These are phyloP conservation scores for Malania oleifera DNA, from an alignment of 164 flowering plant species.

Conservation along the genomic window DNA sequence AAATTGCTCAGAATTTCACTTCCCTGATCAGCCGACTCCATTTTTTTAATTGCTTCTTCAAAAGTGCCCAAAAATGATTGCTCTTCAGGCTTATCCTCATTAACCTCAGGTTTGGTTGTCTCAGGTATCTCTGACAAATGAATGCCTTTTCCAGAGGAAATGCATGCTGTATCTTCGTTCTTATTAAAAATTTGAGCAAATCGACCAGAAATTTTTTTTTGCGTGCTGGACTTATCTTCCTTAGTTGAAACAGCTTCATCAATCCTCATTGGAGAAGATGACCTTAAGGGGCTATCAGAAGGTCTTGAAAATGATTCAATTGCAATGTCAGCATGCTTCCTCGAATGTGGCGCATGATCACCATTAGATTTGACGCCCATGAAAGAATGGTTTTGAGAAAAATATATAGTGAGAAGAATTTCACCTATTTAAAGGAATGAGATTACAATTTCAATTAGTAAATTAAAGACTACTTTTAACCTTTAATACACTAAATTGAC, in stretches of 20 bases:
- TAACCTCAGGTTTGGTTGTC: conserved; percentile 29
- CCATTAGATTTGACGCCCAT: conserved; percentile 25
- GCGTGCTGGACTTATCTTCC: conserved; percentile 48
- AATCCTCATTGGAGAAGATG: conserved; percentile 32
- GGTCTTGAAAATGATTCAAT: conserved; percentile 36
- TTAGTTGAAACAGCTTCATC: conserved; percentile 36
- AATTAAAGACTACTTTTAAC: too few relatives aligned
- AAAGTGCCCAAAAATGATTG: conserved; percentile 40
- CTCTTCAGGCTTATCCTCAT: conserved; percentile 39
- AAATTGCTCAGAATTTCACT: conserved; percentile 60
- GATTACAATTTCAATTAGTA: too few relatives aligned
- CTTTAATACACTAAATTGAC: too few relatives aligned
- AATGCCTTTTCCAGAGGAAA: conserved; percentile 17
- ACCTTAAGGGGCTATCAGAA: conserved; percentile 17
- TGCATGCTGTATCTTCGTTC: conserved; percentile 31
- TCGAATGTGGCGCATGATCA: conserved; percentile 18
- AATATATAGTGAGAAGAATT: conserved; percentile 61
- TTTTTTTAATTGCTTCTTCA: conserved; percentile 51
- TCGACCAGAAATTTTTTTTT: conserved; percentile 43
- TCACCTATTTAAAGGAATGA: conserved; percentile 47
- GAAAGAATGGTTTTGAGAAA: conserved; percentile 44
- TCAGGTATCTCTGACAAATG: conserved; percentile 35
- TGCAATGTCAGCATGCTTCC: conserved; percentile 22
- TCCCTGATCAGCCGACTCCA: conserved; percentile 58
- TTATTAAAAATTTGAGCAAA: conserved; percentile 63